Evolutionary conservation across 345 rosid species (phyloP), one percentile per base, ranked within the genome.

Genomic region (Reutealis trisperma): DNA sequence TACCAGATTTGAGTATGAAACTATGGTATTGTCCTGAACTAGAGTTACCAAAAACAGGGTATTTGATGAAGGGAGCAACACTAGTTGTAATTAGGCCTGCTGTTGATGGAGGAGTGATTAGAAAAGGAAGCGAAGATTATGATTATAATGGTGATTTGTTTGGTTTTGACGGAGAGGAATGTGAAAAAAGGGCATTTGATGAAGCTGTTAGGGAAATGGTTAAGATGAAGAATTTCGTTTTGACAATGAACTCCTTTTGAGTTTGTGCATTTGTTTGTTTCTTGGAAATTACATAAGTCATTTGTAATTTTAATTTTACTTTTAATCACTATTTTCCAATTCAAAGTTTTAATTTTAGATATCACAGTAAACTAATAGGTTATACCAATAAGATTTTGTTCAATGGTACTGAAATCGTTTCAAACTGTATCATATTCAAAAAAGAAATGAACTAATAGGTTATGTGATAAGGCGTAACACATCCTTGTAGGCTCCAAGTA

Each of bases 161-260:
- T 18, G 84, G 58, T 7, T 70, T 62, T 9, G 75, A 41, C 34
- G 84, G 75, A 16, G 81, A 25, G 4, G 68, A 54, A 27, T 2
- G 47, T 25, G 69, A 77, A 25, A 16, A 70, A 16, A 72, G 62
- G 59, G 83, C 71, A 8, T 83, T 83, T 41, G 75, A 66, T 9
- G 89, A 88, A 78, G 88, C 88, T 67, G 83, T 75, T 45, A 77
- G 73, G 79, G 78, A 78, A 82, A 67, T 88, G 81, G 44, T 75
- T 83, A 84, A 85, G 80, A 65, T 84, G 81, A 84, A 81, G 84
- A 80, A 72, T 67, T 88, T 78, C 62, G 57, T 32, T 30, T 72
- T 88, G 88, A 86, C 85, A 25, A 80, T 88, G 86, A 85, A 81
- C 49, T 82, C 86, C 49, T 88, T 86, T 66, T 88, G 77, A 87